Evolutionary conservation across 2,329 filamentous ascomycete genomes (phyloP).

Genomic region (Alternaria gansuensis): DNA sequence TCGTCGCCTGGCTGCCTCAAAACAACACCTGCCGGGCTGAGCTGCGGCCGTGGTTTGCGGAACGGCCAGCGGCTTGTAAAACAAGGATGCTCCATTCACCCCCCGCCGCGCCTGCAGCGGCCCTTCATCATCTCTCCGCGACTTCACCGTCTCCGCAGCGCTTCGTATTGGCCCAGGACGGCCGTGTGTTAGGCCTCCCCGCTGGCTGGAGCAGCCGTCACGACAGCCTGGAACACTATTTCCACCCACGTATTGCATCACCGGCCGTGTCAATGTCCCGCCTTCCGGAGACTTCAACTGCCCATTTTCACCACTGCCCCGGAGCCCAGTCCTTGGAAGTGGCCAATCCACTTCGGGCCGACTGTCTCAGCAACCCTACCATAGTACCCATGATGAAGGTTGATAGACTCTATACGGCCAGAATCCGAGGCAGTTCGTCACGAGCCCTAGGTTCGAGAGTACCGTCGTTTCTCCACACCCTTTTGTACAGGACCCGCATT

Average conservation of each 20-base stretch:
- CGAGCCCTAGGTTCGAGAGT: neutral
- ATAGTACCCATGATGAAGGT: neutral
- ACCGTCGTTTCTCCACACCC: neutral
- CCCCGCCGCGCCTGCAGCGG: conserved; percentile 8
- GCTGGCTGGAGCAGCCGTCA: neutral
- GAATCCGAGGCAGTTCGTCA: conserved; percentile 7
- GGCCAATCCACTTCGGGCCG: conserved; percentile 16
- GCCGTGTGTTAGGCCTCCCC: conserved; percentile 4
- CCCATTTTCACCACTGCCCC: conserved; percentile 11
- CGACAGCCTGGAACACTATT: too few relatives aligned
- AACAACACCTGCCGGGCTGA: neutral
- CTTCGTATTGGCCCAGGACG: conserved; percentile 3
- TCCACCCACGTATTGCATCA: conserved; percentile 14
- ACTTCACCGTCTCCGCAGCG: conserved; percentile 10
- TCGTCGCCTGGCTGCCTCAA: conserved; percentile 14
- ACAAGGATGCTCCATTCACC: conserved; percentile 6
- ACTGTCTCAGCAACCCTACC: conserved; percentile 16
- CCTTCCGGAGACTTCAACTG: conserved; percentile 4
- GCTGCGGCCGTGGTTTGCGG: conserved; percentile 13
- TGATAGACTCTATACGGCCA: neutral
- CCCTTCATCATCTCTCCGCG: conserved; percentile 17
- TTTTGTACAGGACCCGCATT: neutral
- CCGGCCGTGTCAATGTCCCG: conserved; percentile 8
- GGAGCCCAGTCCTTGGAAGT: conserved; percentile 19
- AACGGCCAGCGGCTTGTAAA: conserved; percentile 18